Evolutionary conservation across 1,284 basidiomycete species (phyloP).

Genomic region (Microstroma glucosiphilum): DNA sequence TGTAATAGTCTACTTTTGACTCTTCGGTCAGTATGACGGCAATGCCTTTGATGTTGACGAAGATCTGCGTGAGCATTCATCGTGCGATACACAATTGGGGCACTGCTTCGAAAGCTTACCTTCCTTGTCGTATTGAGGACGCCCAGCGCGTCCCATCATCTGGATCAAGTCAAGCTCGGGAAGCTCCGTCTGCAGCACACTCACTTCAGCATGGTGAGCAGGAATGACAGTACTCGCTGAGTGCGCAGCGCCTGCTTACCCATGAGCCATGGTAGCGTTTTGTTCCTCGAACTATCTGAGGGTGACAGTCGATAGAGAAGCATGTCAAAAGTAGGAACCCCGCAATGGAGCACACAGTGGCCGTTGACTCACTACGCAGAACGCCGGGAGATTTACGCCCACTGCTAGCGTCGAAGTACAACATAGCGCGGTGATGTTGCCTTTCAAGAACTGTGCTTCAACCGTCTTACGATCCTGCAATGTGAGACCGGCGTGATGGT

Average conservation of each 20-base stretch:
- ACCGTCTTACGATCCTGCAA: slow-evolving; percentile 64
- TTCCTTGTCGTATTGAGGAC: slow-evolving; percentile 76
- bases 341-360: no score
- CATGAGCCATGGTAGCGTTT: slow-evolving; percentile 25
- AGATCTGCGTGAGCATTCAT: no score
- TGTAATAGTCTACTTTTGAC: slow-evolving; percentile 25
- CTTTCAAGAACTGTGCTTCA: slow-evolving; percentile 66
- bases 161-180: slow-evolving; percentile 39
- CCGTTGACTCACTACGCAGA: slow-evolving; percentile 24
- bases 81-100: no score
- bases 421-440: slow-evolving; percentile 61
- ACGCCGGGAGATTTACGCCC: slow-evolving; percentile 67
- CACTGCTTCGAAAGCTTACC: slow-evolving; percentile 14
- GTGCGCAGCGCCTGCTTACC: neutral
- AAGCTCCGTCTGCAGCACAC: slow-evolving; percentile 15
- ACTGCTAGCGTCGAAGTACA: slow-evolving; percentile 66
- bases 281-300: slow-evolving; percentile 38
- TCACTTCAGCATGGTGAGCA: neutral
- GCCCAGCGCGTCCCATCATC: slow-evolving; percentile 71
- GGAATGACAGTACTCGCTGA: no score
- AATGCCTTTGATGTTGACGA: slow-evolving; percentile 9
- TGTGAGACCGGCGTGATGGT: slow-evolving; percentile 79
- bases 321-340: no score
- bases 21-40: slow-evolving; percentile 43
- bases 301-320: no score